A percentile compares a stretch with the other conserved stretches of the same genome.
Evolutionary conservation across 208 protist genomes (phyloP).

Genomic region (Wallacemonas sp.): DNA sequence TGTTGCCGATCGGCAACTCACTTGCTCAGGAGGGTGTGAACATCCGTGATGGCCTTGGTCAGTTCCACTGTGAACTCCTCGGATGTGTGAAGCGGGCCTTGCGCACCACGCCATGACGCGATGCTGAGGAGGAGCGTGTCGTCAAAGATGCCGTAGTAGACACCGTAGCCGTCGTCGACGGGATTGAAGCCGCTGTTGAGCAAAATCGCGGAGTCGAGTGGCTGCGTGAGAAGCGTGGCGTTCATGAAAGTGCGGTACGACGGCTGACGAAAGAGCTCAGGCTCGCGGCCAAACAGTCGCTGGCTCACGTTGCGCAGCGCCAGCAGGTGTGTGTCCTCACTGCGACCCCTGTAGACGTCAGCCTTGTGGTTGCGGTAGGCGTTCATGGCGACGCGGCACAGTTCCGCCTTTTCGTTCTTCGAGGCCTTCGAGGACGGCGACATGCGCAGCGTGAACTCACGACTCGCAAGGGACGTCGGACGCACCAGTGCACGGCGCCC

Average conservation of each 20-base stretch:
- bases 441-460: constrained; percentile 58
- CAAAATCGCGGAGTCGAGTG: constrained; percentile 32
- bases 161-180: constrained; percentile 41
- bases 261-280: constrained; percentile 41
- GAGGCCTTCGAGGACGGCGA: constrained; percentile 4
- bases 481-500: constrained; percentile 66
- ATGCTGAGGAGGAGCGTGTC: constrained; percentile 38
- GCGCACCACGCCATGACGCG: constrained; percentile 30
- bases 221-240: constrained; percentile 39
- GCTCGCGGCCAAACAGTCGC: constrained; percentile 34
- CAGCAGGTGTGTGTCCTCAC: constrained; percentile 68
- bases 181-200: constrained; percentile 40
- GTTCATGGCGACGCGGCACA: constrained; percentile 32
- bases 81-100: constrained; percentile 30
- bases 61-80: constrained; percentile 28
- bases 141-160: constrained; percentile 31
- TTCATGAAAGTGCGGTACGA: constrained; percentile 32
- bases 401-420: constrained; percentile 23
- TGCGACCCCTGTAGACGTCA: constrained; percentile 39
- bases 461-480: constrained; percentile 49
- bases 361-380: constrained; percentile 31
- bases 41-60: constrained; percentile 10
- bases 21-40: constrained; percentile 1
- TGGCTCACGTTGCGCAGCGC: constrained; percentile 42
- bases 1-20: constrained; percentile 4